A percentile compares a stretch with the other conserved stretches of the same genome.
These are phyloP conservation scores for Jatropha multifida DNA, from an alignment of 441 rosid genomes.

Conservation along the genomic window DNA sequence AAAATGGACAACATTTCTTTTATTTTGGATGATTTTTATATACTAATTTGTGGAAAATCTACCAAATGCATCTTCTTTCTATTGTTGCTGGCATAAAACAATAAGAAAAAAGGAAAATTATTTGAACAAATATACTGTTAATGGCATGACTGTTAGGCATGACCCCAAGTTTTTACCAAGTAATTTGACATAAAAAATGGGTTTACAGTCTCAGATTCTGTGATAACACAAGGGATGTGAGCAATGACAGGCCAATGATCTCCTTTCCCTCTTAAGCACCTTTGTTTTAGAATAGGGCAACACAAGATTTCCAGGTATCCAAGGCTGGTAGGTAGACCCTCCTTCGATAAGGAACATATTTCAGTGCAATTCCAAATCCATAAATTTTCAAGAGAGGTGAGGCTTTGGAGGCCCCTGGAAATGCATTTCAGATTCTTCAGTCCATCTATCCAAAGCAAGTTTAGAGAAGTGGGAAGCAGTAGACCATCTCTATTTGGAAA, in stretches of 20 bases:
- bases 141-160: neutral
- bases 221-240: slow-evolving; percentile 4
- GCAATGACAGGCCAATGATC: slow-evolving; percentile 17
- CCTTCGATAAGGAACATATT: slow-evolving; percentile 13
- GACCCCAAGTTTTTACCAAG: slow-evolving; percentile 1
- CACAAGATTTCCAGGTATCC: neutral
- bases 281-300: slow-evolving; percentile 8
- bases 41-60: too few relatives aligned
- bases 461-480: slow-evolving; percentile 23
- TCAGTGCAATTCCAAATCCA: slow-evolving; percentile 10
- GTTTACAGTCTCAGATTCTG: neutral
- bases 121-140: neutral
- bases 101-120: neutral
- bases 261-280: slow-evolving; percentile 14
- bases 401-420: slow-evolving; percentile 14
- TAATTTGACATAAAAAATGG: neutral
- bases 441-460: neutral
- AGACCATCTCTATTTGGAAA: slow-evolving; percentile 17
- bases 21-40: too few relatives aligned
- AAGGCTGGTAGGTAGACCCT: slow-evolving; percentile 20
- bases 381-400: slow-evolving; percentile 16
- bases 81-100: neutral
- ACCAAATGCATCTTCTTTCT: neutral
- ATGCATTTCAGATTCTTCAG: slow-evolving; percentile 12
- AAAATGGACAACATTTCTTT: too few relatives aligned